Conservation (phyloP, 352 stramenopile genomes). For the Discostella stelligera region DNA sequence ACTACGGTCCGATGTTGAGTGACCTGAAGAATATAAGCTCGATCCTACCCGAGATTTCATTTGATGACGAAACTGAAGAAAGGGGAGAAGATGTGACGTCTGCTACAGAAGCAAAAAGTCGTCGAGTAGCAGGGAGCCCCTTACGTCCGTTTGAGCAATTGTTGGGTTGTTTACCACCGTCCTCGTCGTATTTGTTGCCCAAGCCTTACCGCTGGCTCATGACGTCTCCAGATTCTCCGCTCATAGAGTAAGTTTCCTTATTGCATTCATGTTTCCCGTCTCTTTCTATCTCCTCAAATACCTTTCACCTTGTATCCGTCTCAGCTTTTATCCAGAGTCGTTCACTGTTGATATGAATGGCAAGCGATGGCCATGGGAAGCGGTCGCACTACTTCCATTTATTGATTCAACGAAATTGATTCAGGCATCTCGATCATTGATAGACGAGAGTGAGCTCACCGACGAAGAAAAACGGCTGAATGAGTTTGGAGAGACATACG, state of each 20-base stretch:
- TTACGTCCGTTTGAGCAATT: slow-evolving; percentile 96
- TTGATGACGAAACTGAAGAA: slow-evolving; percentile 52
- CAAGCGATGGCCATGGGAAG: slow-evolving; percentile 96
- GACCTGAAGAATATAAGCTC: slow-evolving; percentile 76
- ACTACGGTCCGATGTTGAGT: slow-evolving; percentile 90
- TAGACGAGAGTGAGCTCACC: slow-evolving; percentile 59
- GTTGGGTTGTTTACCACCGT: slow-evolving; percentile 95
- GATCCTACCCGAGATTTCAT: slow-evolving; percentile 62
- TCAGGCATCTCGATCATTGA: slow-evolving; percentile 61
- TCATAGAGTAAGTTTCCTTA: slow-evolving; percentile 85
- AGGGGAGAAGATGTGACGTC: neutral
- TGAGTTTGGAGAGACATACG: slow-evolving; percentile 50
- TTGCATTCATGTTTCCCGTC: slow-evolving; percentile 56
- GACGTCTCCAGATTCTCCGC: slow-evolving; percentile 90
- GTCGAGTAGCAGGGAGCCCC: slow-evolving; percentile 85
- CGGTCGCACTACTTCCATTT: slow-evolving; percentile 97
- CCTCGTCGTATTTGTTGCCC: slow-evolving; percentile 92
- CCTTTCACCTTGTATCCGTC: slow-evolving; percentile 1
- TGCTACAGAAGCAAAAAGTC: slow-evolving; percentile 56
- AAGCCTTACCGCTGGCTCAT: slow-evolving; percentile 94
- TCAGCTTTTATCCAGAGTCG: slow-evolving; percentile 85
- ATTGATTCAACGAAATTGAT: slow-evolving; percentile 90
- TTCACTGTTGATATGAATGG: slow-evolving; percentile 91
- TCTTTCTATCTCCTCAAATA: neutral
- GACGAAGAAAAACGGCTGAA: slow-evolving; percentile 71